Conservation (phyloP, 306 rosid species). For the Phaseolus lunatus region DNA sequence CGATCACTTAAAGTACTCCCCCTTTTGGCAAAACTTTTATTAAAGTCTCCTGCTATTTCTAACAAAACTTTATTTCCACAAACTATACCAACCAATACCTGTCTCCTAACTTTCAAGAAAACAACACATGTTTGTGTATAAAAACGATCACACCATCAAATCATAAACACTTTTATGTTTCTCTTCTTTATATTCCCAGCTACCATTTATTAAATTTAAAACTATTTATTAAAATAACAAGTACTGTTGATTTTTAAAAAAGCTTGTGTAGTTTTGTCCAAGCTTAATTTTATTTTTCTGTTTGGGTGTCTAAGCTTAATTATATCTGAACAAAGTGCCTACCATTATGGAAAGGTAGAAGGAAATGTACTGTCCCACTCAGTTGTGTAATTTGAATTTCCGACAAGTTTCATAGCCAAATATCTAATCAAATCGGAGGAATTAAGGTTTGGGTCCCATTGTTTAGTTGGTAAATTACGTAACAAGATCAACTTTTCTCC, state of each 20-base stretch:
- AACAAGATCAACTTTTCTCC: slow-evolving; percentile 11
- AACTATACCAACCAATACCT: not conserved
- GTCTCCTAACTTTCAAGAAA: not conserved
- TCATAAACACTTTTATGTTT: not conserved
- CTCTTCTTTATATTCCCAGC: not conserved
- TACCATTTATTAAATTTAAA: no score
- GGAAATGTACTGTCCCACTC: not conserved
- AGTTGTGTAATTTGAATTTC: slow-evolving; percentile 14
- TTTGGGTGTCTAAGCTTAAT: not conserved
- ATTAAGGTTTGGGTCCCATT: slow-evolving; percentile 31
- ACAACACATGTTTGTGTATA: not conserved
- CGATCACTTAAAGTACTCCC: not conserved
- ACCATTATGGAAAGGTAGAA: not conserved
- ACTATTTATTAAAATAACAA: not conserved
- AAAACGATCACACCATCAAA: not conserved
- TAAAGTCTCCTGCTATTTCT: not conserved
- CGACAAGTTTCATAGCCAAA: slow-evolving; percentile 6
- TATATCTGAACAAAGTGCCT: not conserved
- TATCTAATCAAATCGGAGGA: slow-evolving; percentile 17
- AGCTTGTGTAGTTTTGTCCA: not conserved
- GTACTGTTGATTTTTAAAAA: not conserved
- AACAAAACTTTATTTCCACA: not conserved
- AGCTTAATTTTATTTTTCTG: no score
- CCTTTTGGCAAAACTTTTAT: not conserved
- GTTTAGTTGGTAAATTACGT: not conserved